These are phyloP conservation scores for Candida patagonica DNA, from an alignment of 805 yeast species.

Conservation along the genomic window DNA sequence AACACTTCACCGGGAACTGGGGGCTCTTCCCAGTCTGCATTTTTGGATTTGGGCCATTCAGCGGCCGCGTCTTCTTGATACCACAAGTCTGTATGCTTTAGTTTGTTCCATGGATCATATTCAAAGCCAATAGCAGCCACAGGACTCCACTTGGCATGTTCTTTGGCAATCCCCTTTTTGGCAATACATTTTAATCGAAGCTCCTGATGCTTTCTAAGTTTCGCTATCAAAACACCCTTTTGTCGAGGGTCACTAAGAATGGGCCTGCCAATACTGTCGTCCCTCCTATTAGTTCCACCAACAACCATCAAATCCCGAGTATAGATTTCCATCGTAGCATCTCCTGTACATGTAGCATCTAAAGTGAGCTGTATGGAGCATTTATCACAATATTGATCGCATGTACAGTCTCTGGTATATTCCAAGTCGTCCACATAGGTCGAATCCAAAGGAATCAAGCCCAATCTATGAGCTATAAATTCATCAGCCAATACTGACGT, in stretches of 20 bases:
- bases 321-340: constrained; percentile 80
- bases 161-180: constrained; percentile 93
- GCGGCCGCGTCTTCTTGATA: constrained; percentile 77
- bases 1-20: constrained; percentile 81
- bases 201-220: constrained; percentile 87
- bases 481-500: constrained; percentile 96
- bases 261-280: constrained; percentile 62
- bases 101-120: constrained; percentile 98
- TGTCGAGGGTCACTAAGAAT: constrained; percentile 67
- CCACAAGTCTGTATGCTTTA: constrained; percentile 95
- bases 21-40: constrained; percentile 93
- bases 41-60: constrained; percentile 90
- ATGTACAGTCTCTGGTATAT: constrained; percentile 84
- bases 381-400: constrained; percentile 94
- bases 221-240: constrained; percentile 85
- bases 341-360: constrained; percentile 83
- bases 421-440: constrained; percentile 74
- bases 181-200: constrained; percentile 85
- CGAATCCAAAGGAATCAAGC: constrained; percentile 81
- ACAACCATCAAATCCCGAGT: constrained; percentile 65
- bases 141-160: constrained; percentile 98
- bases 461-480: constrained; percentile 88
- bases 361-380: constrained; percentile 84
- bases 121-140: constrained; percentile 93
- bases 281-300: constrained; percentile 30